Conservation (phyloP, 768 basidiomycete genomes). For the Lactarius deliciosus region DNA sequence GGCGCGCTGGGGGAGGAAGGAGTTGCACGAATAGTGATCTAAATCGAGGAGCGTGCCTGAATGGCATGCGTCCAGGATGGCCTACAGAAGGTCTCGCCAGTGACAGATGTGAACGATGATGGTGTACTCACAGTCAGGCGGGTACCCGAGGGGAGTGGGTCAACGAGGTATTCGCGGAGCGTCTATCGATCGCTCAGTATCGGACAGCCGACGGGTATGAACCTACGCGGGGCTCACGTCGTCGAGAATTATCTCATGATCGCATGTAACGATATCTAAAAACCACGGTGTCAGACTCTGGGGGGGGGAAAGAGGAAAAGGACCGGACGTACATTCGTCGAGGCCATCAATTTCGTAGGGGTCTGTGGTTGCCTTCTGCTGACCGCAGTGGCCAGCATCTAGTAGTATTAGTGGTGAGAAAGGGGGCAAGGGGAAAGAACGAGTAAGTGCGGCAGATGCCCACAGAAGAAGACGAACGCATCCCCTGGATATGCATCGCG, state of each 20-base stretch:
- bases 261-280: conserved; percentile 20
- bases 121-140: conserved; percentile 24
- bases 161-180: conserved; percentile 25
- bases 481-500: conserved; percentile 20
- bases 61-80: conserved; percentile 31
- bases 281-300: neutral
- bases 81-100: conserved; percentile 13
- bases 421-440: neutral
- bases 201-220: neutral
- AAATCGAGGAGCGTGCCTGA: conserved; percentile 29
- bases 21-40: conserved; percentile 28
- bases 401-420: neutral
- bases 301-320: neutral
- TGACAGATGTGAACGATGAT: no score
- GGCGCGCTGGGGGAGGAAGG: conserved; percentile 8
- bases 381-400: conserved; percentile 19
- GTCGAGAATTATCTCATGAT: conserved; percentile 20
- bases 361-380: neutral
- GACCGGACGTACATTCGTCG: conserved; percentile 10
- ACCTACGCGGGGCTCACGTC: conserved; percentile 17
- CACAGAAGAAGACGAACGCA: conserved; percentile 30
- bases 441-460: neutral
- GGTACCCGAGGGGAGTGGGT: conserved; percentile 23
- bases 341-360: conserved; percentile 1
- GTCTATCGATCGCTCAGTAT: conserved; percentile 16